These are phyloP conservation scores for Eucalyptus marginata DNA, from an alignment of 345 rosid species.

Conservation along the genomic window DNA sequence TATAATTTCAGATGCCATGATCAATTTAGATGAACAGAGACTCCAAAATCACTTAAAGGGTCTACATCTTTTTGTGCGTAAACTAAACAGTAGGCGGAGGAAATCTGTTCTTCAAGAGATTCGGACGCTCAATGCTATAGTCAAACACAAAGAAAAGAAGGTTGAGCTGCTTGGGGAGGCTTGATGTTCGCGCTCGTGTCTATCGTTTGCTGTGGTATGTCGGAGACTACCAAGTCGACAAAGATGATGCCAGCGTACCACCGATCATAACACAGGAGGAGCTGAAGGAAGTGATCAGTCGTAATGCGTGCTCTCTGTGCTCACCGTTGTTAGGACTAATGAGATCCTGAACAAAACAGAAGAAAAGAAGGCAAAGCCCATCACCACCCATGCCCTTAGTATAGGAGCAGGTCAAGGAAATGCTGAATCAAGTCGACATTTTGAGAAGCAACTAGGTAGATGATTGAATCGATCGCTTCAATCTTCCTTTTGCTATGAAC, in stretches of 20 bases:
- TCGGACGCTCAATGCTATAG: not conserved
- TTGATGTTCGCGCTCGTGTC: not conserved
- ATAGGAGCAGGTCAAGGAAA: not conserved
- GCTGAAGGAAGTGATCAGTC: not conserved
- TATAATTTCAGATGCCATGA: not conserved
- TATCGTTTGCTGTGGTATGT: not conserved
- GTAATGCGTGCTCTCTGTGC: not conserved
- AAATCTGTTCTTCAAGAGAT: not conserved
- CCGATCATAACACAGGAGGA: not conserved
- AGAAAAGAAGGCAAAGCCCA: not conserved
- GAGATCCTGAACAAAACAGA: not conserved
- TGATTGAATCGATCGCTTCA: not conserved
- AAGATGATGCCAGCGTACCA: not conserved
- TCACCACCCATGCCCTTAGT: not conserved
- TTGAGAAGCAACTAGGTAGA: not conserved
- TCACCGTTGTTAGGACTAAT: not conserved
- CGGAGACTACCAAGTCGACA: not conserved
- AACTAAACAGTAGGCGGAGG: not conserved
- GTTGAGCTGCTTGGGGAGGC: not conserved
- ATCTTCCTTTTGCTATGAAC: not conserved
- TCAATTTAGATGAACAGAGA: not conserved
- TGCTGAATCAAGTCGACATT: not conserved
- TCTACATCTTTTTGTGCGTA: not conserved
- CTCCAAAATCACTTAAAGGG: not conserved
- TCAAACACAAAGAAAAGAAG: not conserved